Percentiles rank a stretch among this genome's conserved stretches.
phyloP scores from a whole-genome alignment of 2,329 filamentous ascomycete genomes.

The Aureobasidium pullulans region DNA sequence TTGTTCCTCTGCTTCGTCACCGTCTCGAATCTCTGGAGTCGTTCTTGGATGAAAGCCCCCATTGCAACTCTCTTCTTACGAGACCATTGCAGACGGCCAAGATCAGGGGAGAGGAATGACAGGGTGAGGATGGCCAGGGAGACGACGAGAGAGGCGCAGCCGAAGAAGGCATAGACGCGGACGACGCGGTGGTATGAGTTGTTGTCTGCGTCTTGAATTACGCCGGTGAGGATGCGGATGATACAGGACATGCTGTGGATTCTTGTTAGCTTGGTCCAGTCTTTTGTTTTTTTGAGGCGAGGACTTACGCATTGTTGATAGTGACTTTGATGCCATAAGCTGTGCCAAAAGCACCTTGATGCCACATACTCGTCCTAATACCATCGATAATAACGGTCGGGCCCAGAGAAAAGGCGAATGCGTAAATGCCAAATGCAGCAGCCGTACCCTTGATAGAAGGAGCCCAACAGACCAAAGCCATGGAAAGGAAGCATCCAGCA shows the following conservation, averaged over 20 bases:
- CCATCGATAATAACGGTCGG: constrained; percentile 54
- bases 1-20: constrained; percentile 33
- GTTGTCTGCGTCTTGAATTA: constrained; percentile 51
- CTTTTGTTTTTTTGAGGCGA: neutral
- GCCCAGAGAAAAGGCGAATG: constrained; percentile 48
- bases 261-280: neutral
- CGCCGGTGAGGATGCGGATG: constrained; percentile 49
- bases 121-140: constrained; percentile 34
- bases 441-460: constrained; percentile 45
- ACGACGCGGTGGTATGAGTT: constrained; percentile 51
- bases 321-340: constrained; percentile 55
- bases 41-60: constrained; percentile 37
- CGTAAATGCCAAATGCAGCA: constrained; percentile 53
- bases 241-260: constrained; percentile 50
- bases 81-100: constrained; percentile 51
- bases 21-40: constrained; percentile 37
- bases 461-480: constrained; percentile 49
- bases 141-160: constrained; percentile 43
- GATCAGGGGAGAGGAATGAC: constrained; percentile 34
- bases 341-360: constrained; percentile 53
- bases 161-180: constrained; percentile 49
- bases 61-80: constrained; percentile 44
- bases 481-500: constrained; percentile 44
- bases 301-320: constrained; percentile 48
- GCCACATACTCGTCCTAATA: constrained; percentile 53